Conservation (phyloP, 768 basidiomycete species). For the Naganishia randhawae region DNA sequence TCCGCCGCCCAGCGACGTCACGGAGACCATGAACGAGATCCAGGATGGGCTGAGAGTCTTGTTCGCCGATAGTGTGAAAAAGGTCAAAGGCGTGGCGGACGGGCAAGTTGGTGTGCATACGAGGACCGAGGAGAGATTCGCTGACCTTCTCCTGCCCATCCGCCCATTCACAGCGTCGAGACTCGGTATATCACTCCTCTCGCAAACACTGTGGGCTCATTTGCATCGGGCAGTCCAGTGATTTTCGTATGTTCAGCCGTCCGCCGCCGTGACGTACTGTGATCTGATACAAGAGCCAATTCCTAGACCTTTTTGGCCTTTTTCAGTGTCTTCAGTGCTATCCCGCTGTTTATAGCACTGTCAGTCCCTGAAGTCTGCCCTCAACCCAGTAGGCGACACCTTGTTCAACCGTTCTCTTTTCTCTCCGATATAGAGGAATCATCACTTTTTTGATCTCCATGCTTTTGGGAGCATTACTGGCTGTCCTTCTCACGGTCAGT, state of each 20-base stretch:
- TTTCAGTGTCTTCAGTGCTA: constrained; percentile 1
- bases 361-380: no score
- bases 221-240: constrained; percentile 5
- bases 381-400: not conserved
- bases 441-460: not conserved
- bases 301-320: not conserved
- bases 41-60: constrained; percentile 72
- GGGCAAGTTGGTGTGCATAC: not conserved
- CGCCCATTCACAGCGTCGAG: not conserved
- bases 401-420: not conserved
- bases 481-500: not conserved
- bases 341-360: constrained; percentile 9
- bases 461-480: not conserved
- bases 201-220: not conserved
- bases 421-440: not conserved
- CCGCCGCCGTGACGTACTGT: not conserved
- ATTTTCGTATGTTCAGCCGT: constrained; percentile 1
- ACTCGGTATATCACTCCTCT: not conserved
- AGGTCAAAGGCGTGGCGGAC: constrained; percentile 52
- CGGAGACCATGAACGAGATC: constrained; percentile 75
- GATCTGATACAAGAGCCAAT: not conserved
- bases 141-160: not conserved
- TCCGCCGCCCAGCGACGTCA: constrained; percentile 75
- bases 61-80: constrained; percentile 67
- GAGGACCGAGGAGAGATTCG: not conserved